Percentiles rank a stretch among this genome's conserved stretches.
Conservation (phyloP, 208 protist genomes). For the Porcisia hertigi region DNA sequence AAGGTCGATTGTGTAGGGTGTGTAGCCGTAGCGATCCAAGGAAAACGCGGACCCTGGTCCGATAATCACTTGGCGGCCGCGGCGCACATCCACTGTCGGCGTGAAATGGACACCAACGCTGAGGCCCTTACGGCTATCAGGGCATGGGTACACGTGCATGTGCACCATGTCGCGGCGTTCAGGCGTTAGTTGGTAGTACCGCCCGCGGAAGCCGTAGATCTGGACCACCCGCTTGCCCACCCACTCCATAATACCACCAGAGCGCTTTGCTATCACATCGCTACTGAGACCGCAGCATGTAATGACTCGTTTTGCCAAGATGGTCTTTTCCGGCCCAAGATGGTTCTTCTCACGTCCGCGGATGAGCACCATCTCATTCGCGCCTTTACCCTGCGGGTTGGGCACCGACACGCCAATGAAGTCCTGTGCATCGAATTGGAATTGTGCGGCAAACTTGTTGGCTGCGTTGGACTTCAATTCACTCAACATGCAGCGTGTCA, state of each 20-base stretch:
- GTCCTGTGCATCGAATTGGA: slow-evolving; percentile 73
- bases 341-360: slow-evolving; percentile 76
- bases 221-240: slow-evolving; percentile 65
- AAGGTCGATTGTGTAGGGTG: slow-evolving; percentile 67
- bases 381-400: slow-evolving; percentile 16
- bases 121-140: slow-evolving; percentile 56
- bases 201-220: slow-evolving; percentile 81
- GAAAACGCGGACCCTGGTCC: slow-evolving; percentile 78
- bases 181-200: slow-evolving; percentile 78
- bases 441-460: slow-evolving; percentile 57
- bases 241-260: slow-evolving; percentile 44
- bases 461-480: slow-evolving; percentile 45
- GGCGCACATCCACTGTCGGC: slow-evolving; percentile 72
- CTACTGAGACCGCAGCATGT: slow-evolving; percentile 87
- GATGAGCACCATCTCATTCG: slow-evolving; percentile 75
- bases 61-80: slow-evolving; percentile 78
- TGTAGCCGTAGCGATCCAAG: slow-evolving; percentile 86
- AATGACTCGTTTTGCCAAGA: slow-evolving; percentile 74
- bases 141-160: slow-evolving; percentile 80
- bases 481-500: slow-evolving; percentile 69
- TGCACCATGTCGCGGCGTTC: slow-evolving; percentile 61
- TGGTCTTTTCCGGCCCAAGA: slow-evolving; percentile 66
- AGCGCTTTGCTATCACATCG: slow-evolving; percentile 64
- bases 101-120: slow-evolving; percentile 88
- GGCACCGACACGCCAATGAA: slow-evolving; percentile 63